Evolutionary conservation across 192 early-diverging fungal genomes (phyloP).

Genomic region (Mortierella alpina): DNA sequence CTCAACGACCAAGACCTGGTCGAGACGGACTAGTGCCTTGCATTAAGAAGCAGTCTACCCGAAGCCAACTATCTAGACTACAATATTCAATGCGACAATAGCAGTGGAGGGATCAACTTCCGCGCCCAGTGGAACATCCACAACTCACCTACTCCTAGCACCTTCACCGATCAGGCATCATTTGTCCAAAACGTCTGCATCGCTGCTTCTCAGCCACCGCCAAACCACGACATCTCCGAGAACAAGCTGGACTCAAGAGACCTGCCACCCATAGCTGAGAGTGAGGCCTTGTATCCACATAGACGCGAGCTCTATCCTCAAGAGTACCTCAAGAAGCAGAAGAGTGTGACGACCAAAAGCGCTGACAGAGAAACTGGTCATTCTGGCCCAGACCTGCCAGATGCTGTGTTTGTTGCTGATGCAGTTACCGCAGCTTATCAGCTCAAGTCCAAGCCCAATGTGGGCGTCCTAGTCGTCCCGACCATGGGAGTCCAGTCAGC

Average conservation of each 20-base stretch:
- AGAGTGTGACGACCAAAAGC: not conserved
- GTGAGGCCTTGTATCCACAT: too few relatives aligned
- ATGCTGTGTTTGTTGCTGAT: not conserved
- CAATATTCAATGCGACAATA: not conserved
- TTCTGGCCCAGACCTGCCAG: not conserved
- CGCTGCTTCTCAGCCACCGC: not conserved
- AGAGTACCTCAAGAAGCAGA: too few relatives aligned
- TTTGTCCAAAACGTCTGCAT: conserved; percentile 4
- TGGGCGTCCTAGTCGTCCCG: conserved; percentile 2
- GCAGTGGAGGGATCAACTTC: not conserved
- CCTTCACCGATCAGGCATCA: not conserved
- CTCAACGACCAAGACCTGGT: not conserved
- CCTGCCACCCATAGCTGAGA: too few relatives aligned
- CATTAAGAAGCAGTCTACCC: not conserved
- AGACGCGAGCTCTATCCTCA: too few relatives aligned
- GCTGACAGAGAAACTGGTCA: not conserved
- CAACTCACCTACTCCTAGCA: not conserved
- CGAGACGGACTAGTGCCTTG: not conserved
- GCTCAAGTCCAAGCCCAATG: not conserved
- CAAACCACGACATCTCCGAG: too few relatives aligned
- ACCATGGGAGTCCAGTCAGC: not conserved
- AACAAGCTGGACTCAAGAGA: too few relatives aligned
- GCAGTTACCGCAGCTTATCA: conserved; percentile 9
- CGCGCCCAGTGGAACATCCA: not conserved
- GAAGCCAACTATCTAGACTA: not conserved